Percentiles rank a stretch among this genome's conserved stretches.
Evolutionary conservation across 2,329 filamentous ascomycete genomes (phyloP).

Genomic region (Diaporthe vexans): DNA sequence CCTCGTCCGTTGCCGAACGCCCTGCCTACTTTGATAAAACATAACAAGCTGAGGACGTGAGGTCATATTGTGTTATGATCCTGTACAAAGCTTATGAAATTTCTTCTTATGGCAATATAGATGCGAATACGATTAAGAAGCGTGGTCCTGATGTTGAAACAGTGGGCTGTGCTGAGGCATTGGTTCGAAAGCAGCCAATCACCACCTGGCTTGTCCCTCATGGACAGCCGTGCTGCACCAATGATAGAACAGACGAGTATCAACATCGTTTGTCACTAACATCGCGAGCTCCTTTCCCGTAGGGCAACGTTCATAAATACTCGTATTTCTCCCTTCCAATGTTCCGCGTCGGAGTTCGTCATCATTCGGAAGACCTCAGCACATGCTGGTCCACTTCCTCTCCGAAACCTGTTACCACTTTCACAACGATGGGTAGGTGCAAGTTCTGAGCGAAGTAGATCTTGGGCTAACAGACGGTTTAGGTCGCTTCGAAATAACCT

Average conservation of each 20-base stretch:
- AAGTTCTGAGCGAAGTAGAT: too few relatives aligned
- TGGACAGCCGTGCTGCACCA: background rate
- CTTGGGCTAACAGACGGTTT: background rate
- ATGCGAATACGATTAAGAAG: conserved; percentile 20
- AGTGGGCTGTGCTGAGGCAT: conserved; percentile 12
- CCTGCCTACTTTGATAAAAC: background rate
- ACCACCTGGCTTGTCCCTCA: background rate
- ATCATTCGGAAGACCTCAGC: background rate
- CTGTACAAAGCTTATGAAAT: background rate
- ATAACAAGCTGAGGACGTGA: background rate
- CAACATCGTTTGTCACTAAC: background rate
- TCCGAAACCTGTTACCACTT: too few relatives aligned
- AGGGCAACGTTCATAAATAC: too few relatives aligned
- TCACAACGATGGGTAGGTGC: background rate
- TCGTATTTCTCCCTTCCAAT: too few relatives aligned
- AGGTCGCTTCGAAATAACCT: conserved; percentile 13
- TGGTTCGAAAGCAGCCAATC: background rate
- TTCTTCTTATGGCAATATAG: background rate
- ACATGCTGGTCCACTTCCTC: background rate
- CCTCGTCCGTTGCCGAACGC: background rate
- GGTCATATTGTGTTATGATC: background rate
- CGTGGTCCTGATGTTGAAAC: conserved; percentile 7
- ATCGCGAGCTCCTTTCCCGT: background rate
- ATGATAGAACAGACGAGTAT: background rate
- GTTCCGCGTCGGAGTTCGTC: too few relatives aligned